Percentiles rank a stretch among this genome's conserved stretches.
Evolutionary conservation across 2,329 filamentous ascomycete genomes (phyloP).

Genomic region (Chaetomium sp.): DNA sequence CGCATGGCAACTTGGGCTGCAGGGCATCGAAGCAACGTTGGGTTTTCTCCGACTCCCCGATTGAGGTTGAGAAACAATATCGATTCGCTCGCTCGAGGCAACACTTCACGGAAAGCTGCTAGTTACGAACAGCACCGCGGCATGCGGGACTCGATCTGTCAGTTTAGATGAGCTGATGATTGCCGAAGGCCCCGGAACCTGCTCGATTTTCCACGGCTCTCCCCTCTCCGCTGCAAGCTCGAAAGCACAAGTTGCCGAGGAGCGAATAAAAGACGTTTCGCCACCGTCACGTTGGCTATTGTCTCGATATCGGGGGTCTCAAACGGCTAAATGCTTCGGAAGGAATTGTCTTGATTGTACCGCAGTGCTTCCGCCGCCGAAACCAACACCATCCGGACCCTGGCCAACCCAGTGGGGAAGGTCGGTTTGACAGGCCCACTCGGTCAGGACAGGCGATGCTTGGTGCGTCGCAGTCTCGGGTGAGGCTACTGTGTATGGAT

Average conservation of each 20-base stretch:
- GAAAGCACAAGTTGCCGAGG: background rate
- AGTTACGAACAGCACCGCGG: background rate
- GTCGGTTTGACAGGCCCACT: constrained; percentile 17
- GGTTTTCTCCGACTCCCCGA: background rate
- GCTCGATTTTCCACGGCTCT: constrained; percentile 1
- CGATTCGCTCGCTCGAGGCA: background rate
- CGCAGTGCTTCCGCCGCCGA: constrained; percentile 15
- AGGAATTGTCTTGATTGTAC: constrained; percentile 16
- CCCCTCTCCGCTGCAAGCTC: background rate
- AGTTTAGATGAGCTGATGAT: background rate
- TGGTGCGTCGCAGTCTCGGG: constrained; percentile 21
- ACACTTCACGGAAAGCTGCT: background rate
- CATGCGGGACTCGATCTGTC: background rate
- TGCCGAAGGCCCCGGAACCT: background rate
- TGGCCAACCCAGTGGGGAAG: constrained; percentile 20
- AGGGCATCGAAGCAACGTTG: background rate
- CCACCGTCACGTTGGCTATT: constrained; percentile 11
- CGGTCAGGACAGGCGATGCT: constrained; percentile 14
- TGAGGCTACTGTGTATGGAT: constrained; percentile 21
- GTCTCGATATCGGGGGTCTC: constrained; percentile 5
- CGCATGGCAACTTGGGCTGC: background rate
- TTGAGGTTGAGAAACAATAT: background rate
- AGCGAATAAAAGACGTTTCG: constrained; percentile 9
- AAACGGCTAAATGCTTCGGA: constrained; percentile 27
- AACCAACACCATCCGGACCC: constrained; percentile 8